These are phyloP conservation scores for Nannochloropsis salina DNA, from an alignment of 108 stramenopile genomes.

Conservation along the genomic window DNA sequence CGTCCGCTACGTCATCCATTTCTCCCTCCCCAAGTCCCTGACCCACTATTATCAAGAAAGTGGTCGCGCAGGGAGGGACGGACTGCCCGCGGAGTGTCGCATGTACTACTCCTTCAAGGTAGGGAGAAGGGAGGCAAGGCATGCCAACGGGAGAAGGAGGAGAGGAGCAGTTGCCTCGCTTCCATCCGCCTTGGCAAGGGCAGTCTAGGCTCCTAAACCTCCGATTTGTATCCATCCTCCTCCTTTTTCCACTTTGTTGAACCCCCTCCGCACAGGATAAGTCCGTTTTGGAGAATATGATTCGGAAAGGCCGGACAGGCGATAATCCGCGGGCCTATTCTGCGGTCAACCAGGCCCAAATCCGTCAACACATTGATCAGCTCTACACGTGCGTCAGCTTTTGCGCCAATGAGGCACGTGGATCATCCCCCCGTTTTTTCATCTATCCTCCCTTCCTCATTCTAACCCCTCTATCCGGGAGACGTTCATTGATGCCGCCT, in stretches of 20 bases:
- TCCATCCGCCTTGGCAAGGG: neutral
- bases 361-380: slow-evolving; percentile 34
- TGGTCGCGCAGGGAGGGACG: slow-evolving; percentile 91
- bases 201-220: neutral
- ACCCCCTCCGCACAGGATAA: neutral
- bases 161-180: neutral
- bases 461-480: neutral
- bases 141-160: neutral
- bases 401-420: slow-evolving; percentile 46
- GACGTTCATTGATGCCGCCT: neutral
- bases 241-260: neutral
- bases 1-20: slow-evolving; percentile 95
- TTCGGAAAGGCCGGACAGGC: slow-evolving; percentile 29
- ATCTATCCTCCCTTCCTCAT: neutral
- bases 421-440: neutral
- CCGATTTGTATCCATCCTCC: neutral
- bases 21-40: slow-evolving; percentile 92
- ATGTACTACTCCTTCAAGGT: slow-evolving; percentile 67
- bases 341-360: neutral
- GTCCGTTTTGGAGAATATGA: slow-evolving; percentile 34
- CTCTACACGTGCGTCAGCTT: slow-evolving; percentile 47
- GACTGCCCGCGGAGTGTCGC: slow-evolving; percentile 80
- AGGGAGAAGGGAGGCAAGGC: neutral
- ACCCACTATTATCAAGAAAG: slow-evolving; percentile 75
- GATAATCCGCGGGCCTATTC: neutral